Evolutionary conservation across 2,329 filamentous ascomycete genomes (phyloP), one percentile per base, ranked within the genome.

Genomic region (Alternaria conjuncta): DNA sequence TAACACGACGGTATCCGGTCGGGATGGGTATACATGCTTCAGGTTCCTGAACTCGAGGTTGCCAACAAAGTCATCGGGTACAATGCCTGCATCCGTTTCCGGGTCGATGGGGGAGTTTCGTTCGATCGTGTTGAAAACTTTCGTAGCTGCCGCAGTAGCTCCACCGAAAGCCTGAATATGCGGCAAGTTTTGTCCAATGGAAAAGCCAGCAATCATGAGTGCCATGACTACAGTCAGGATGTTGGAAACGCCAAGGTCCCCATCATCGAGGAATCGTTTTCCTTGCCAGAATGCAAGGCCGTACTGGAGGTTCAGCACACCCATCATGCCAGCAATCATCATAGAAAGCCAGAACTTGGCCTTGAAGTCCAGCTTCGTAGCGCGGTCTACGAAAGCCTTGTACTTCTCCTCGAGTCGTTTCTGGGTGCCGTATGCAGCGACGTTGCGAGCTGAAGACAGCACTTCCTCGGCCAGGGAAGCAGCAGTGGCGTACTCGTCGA

Each of bases 111-210:
- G 94, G 0, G 96, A 97, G 4, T 83, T 74, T 56, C 96, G 91
- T 79, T 98, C 95, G 70, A 98, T 98, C 2, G 94, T 97, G 76
- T 89, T 92, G 83, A 91, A 97, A 66, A 99, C 97, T 83, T 98
- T 98, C 59, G 88, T 87, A 4, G 93, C 94, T 3, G 96, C 95
- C 30, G 93, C 92, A 6, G 96, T 83, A 43, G 90, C 92, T 13
- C 90, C 93, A 2, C 90, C 92, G 72, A 98, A 97, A 30, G 95
- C 92, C 78, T 97, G 93, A 4, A 90, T 81, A 73, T 97, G 93
- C 0, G 96, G 96, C 20, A 79, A 56, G 46, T 74, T 77, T 57
- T 76, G 96, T 49, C 94, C 94, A 32, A 99, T 84, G 60, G 93
- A 92, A 81, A 97, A 97, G 5, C 95, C 93, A 57, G 95, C 96